phyloP scores from a whole-genome alignment of 345 rosid species.

The Moringa oleifera region DNA sequence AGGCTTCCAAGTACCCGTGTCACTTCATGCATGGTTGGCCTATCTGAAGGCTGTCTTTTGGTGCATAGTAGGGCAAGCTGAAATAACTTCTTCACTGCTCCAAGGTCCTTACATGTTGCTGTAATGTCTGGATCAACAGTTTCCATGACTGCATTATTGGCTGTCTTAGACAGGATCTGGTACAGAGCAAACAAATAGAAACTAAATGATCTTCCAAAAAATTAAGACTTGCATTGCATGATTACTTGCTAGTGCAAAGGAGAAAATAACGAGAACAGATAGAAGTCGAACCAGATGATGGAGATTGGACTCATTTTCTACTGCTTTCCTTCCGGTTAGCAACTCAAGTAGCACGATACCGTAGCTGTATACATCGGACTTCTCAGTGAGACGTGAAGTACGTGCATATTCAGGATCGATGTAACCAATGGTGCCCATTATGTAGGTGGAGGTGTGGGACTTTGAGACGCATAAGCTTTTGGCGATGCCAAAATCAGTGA shows the following conservation, averaged over 20 bases:
- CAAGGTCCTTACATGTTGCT: slow-evolving; percentile 73
- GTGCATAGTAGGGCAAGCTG: slow-evolving; percentile 85
- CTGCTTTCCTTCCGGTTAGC: slow-evolving; percentile 86
- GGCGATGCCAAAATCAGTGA: slow-evolving; percentile 97
- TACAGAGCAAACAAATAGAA: background rate
- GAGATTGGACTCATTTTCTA: slow-evolving; percentile 85
- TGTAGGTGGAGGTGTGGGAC: slow-evolving; percentile 71
- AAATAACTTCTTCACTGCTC: slow-evolving; percentile 78
- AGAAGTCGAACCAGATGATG: slow-evolving; percentile 74
- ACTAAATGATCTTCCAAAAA: no score
- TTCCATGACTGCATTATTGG: slow-evolving; percentile 82
- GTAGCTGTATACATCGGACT: slow-evolving; percentile 91
- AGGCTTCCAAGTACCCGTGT: slow-evolving; percentile 73
- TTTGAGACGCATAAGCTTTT: slow-evolving; percentile 76
- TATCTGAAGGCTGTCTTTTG: slow-evolving; percentile 69
- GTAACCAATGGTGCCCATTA: slow-evolving; percentile 97
- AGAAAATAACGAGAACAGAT: background rate
- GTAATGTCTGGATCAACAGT: slow-evolving; percentile 70
- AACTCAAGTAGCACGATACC: slow-evolving; percentile 89
- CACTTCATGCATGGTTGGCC: slow-evolving; percentile 94
- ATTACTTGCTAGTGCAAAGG: background rate
- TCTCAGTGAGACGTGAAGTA: slow-evolving; percentile 88
- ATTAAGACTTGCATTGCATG: no score
- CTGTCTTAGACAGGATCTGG: slow-evolving; percentile 83
- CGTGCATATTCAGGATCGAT: slow-evolving; percentile 98